Conservation (phyloP, 352 stramenopile genomes). For the Hyaloperonospora brassicae region DNA sequence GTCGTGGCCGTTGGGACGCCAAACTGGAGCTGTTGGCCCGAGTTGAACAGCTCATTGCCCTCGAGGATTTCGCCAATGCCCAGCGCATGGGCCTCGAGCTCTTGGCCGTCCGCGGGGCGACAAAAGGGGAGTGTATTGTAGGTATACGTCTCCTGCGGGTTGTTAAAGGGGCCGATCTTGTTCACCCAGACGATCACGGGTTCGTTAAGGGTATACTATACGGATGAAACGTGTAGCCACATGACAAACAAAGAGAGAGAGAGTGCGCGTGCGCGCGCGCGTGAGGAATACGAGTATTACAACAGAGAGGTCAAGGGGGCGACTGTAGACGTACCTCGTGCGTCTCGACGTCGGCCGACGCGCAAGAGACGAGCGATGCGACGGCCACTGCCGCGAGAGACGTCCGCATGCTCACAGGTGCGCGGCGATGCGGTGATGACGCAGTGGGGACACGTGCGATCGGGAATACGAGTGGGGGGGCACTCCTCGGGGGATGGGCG, state of each 20-base stretch:
- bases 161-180: conserved; percentile 96
- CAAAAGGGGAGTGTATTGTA: conserved; percentile 99
- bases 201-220: conserved; percentile 62
- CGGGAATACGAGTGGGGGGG: no score
- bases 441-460: no score
- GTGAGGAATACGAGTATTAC: neutral
- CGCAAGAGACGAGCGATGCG: conserved; percentile 10
- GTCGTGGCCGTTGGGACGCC: conserved; percentile 52
- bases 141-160: conserved; percentile 98
- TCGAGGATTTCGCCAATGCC: conserved; percentile 94
- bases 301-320: neutral
- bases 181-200: conserved; percentile 93
- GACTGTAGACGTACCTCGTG: conserved; percentile 35
- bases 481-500: no score
- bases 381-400: conserved; percentile 18
- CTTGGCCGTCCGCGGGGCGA: conserved; percentile 77
- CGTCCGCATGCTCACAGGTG: conserved; percentile 18
- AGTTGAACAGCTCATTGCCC: conserved; percentile 92
- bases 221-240: neutral
- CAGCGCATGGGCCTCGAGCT: conserved; percentile 76
- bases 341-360: conserved; percentile 40
- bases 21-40: conserved; percentile 80
- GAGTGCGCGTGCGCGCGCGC: no score
- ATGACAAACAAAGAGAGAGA: neutral
- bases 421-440: no score